Base-by-base conservation (phyloP, 2,329 filamentous ascomycete species). In the Truncatella angustata region DNA sequence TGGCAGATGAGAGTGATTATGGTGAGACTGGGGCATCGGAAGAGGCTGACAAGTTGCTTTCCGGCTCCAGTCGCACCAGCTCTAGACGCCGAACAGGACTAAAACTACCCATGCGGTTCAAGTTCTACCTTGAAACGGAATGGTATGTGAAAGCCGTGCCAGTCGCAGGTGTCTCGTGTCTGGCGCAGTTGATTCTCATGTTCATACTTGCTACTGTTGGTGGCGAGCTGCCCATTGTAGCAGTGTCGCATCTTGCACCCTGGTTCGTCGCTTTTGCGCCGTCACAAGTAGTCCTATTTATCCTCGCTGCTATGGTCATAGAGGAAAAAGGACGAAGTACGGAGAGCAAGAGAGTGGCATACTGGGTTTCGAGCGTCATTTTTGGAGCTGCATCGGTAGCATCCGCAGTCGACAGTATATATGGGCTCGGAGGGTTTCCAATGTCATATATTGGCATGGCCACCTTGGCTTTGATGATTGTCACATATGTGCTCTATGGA, bases 381-480 rank as follows among this genome's bases (percentile, higher is more conserved):
- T 49, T 55, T 14, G 49, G 49, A 5, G 16, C 52, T 5, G 26
- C 61, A 5, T 61, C 60, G 10, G 49, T 56, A 3, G 58, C 24
- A 1, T 54, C 59, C 2, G 57, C 59, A 12, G 21, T 60, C 10
- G 61, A 63, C 34, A 63, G 59, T 4, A 46, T 62, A 2, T 61
- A 56, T 26, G 61, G 61, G 5, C 54, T 63, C 18, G 60, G 61
- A 2, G 61, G 61, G 12, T 57, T 55, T 24, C 61, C 61, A 6
- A 59, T 63, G 59, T 63, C 61, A 11, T 63, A 63, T 35, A 53
- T 63, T 34, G 61, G 56, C 16, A 55, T 63, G 56, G 60, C 55
- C 10, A 47, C 57, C 2, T 54, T 63, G 9, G 56, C 58, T 23
- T 49, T 63, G 1, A 21, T 55, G 23, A 37, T 57, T 4, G 50